Evolutionary conservation across 2,329 filamentous ascomycete genomes (phyloP), one percentile per base, ranked within the genome.

Genomic region (Trichophyton verrucosum): DNA sequence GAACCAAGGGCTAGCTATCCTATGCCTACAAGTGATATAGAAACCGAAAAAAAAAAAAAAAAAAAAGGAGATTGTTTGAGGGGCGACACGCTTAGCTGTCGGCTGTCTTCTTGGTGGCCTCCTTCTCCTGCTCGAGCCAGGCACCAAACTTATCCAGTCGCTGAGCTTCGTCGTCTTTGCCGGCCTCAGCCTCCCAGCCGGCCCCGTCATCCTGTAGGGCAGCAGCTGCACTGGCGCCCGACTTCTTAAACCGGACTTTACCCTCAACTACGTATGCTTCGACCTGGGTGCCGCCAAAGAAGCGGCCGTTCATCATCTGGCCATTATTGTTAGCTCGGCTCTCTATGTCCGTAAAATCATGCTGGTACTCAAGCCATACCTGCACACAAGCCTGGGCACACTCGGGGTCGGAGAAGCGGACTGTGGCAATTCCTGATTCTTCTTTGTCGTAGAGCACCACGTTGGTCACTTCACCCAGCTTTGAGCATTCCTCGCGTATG

Each of bases 381-480:
- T 71, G 68, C 46, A 92, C 83, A 71, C 90, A 96, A 7, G 82
- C 84, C 61, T 78, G 78, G 2, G 91, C 92, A 1, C 86, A 82
- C 62, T 87, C 83, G 3, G 82, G 77, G 44, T 87, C 84, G 60
- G 80, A 78, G 76, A 96, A 99, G 67, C 87, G 86, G 64, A 99
- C 88, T 60, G 86, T 91, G 7, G 91, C 87, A 42, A 97, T 82
- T 17, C 94, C 94, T 0, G 90, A 87, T 3, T 82, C 76, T 73
- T 99, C 95, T 65, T 86, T 80, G 72, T 99, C 94, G 72, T 88
- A 99, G 15, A 99, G 78, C 2, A 94, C 86, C 46, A 97, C 89
- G 69, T 95, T 96, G 36, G 91, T 95, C 40, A 97, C 89, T 24
- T 86, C 81, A 2, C 94, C 94, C 13, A 94, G 78, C 75, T 95